Conservation (phyloP, 306 rosid species). For the Malus sylvestris region DNA sequence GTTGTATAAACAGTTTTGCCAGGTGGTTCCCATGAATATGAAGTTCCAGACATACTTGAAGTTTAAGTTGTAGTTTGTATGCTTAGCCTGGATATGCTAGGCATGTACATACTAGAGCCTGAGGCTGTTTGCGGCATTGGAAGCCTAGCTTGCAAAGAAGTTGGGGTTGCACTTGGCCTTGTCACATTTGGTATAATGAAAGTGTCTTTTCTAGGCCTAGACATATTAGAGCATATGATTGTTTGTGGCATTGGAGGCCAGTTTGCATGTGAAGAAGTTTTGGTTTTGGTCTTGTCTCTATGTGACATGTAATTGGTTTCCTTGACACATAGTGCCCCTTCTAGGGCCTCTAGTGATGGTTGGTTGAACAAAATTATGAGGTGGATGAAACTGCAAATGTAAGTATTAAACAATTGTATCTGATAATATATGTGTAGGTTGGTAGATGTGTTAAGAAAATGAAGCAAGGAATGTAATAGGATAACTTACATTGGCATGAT, state of each 20-base stretch:
- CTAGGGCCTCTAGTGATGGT: not conserved
- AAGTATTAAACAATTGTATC: no score
- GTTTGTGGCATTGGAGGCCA: not conserved
- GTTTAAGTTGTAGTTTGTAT: no score
- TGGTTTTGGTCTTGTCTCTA: not conserved
- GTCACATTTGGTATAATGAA: not conserved
- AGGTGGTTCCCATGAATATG: no score
- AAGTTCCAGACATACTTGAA: no score
- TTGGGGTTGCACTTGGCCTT: no score
- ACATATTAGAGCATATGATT: not conserved
- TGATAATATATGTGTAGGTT: not conserved
- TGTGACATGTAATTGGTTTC: not conserved
- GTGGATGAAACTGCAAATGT: not conserved
- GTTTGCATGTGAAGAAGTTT: not conserved
- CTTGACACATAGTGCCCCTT: not conserved
- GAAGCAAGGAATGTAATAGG: not conserved
- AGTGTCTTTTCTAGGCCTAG: not conserved
- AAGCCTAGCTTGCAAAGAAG: no score
- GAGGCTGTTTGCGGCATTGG: no score
- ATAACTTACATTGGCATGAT: not conserved
- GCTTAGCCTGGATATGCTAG: no score
- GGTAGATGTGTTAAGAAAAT: not conserved
- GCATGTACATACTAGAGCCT: no score
- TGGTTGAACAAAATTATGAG: not conserved
- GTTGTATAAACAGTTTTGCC: no score